Conservation (phyloP, 176 grass and related monocot species). For the Puya raimondii region DNA sequence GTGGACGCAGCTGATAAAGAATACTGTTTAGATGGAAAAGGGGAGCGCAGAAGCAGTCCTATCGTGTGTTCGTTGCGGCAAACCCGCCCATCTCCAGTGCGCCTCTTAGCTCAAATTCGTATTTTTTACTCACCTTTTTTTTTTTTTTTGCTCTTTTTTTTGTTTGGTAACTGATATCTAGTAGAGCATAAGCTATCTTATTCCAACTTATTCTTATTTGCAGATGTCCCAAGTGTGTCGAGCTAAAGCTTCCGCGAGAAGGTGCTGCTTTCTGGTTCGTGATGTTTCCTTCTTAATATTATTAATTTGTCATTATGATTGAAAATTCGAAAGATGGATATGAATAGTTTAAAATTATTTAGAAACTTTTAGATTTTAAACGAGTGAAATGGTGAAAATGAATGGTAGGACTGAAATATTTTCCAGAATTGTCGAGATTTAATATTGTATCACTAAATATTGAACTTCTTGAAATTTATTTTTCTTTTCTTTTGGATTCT, state of each 20-base stretch:
- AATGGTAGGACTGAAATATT: neutral
- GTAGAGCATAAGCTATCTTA: neutral
- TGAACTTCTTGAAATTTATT: neutral
- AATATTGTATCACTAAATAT: no score
- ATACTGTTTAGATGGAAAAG: conserved; percentile 44
- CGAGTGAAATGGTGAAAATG: conserved; percentile 1
- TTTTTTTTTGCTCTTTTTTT: neutral
- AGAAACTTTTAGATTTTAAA: neutral
- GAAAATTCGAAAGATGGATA: no score
- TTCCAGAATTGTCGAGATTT: neutral
- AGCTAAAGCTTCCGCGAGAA: conserved; percentile 76
- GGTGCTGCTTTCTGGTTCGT: conserved; percentile 85
- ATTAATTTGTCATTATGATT: neutral
- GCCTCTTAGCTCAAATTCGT: neutral
- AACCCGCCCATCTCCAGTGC: conserved; percentile 78
- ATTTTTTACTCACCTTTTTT: neutral
- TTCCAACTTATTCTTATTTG: conserved; percentile 17
- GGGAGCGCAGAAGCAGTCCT: conserved; percentile 36
- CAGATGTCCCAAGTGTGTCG: conserved; percentile 84
- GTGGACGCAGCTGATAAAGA: neutral
- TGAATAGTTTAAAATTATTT: neutral
- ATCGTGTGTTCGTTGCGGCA: conserved; percentile 69
- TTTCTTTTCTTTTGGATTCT: neutral
- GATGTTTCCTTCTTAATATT: neutral
- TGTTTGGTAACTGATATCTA: neutral